Base-by-base conservation (phyloP, 1,139 yeast genomes). In the Lodderomyces margitis region DNA sequence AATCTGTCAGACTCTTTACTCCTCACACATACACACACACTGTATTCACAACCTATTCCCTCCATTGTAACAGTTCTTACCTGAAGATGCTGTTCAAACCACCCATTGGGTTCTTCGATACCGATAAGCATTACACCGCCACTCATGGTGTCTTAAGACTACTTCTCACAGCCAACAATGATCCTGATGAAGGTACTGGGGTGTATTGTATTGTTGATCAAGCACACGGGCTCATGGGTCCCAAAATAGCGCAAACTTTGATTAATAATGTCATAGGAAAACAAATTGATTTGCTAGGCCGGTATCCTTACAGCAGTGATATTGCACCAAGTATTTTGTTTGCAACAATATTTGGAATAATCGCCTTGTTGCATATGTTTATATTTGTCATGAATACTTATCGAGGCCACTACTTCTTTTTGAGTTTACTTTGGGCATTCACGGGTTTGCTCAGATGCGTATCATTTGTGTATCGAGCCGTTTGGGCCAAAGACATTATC, bases 351-450 rank as follows among this genome's bases (percentile, higher is more conserved):
- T 69, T 66, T 46, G 59, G 49, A 1, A 30, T 68, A 2, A 34
- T 67, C 4, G 46, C 52, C 35, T 2, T 68, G 7, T 17, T 53
- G 2, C 74, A 69, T 46, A 43, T 60, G 14, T 31, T 41, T 2
- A 52, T 68, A n/a, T 68, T 64, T 43, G 17, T 49, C 5, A 47
- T 68, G 35, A 69, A 69, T 46, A 46, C 42, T 12, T 49, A 61
- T 4, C 53, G 75, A 28, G 64, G 69, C 6, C 74, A 69, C 49
- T 52, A 58, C 42, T 69, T 69, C 46, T 57, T 57, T 51, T 48
- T 68, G 17, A 58, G 63, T 12, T 46, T 64, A 15, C 59, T 58
- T 3, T 68, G 72, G 71, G 52, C 53, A 2, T 42, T 59, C 27
- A 61, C 59, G 46, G 58, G 63, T 42, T 27, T 51, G 2, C 43